Base-by-base conservation (phyloP, 768 basidiomycete species). In the Panellus pusillus region DNA sequence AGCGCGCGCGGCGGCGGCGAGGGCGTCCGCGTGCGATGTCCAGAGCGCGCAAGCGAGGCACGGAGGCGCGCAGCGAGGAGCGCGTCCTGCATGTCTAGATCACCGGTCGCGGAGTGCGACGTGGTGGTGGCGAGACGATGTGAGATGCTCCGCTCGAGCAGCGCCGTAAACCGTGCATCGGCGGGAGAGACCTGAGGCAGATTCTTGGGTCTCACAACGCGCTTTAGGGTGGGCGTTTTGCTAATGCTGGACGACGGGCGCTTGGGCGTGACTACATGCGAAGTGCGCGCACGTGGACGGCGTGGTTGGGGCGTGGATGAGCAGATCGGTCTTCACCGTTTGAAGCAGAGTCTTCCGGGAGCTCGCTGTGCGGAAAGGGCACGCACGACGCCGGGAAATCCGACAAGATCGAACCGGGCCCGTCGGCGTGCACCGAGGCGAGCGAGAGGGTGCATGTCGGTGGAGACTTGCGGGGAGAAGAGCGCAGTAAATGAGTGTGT, bases 381-480 rank as follows among this genome's bases (percentile, higher is more conserved):
- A 57, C 50, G 17, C 46, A 29, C 44, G 35, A 39, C 20, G n/a
- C 5, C 9, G 39, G 39, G 19, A 40, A 40, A 35, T 35, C 32
- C 7, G 32, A 35, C 32, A 14, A 32, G 19, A 17, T 20, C 18
- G 27, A 46, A 14, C 12, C 2, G 14, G 19, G 27, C 2, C 27
- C 28, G 8, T 14, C 29, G 12, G 41, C 12, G 9, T 14, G 11
- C 9, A 14, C 47, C 40, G 24, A 43, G 18, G 50, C 55, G 29
- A 57, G 55, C 4, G 50, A 57, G 6, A 57, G 15, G 2, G 55
- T 57, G 20, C 55, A 52, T 3, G 55, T 57, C 15, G 55, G 55
- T 2, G 55, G 55, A 7, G 50, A 57, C n/a, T 57, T 57, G 3
- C 20, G 41, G 4, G 24, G 40, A 15, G 46, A 47, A 12, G 32